These are phyloP conservation scores for Globisporangium nagaii DNA, from an alignment of 352 stramenopile genomes.

Conservation along the genomic window DNA sequence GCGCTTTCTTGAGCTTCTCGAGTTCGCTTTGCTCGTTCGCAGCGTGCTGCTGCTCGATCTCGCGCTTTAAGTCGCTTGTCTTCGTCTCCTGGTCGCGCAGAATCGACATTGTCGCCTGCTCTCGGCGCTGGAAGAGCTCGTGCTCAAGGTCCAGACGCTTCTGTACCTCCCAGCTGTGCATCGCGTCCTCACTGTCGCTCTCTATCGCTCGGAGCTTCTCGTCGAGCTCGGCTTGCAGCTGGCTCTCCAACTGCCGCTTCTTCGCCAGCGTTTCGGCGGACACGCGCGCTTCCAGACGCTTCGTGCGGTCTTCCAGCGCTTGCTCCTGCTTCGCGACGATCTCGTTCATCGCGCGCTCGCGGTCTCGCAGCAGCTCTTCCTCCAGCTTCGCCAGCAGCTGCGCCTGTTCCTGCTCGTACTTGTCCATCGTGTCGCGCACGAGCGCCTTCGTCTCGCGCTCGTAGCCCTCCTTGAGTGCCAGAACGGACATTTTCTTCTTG, in stretches of 20 bases:
- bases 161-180: conserved; percentile 37
- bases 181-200: conserved; percentile 16
- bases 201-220: conserved; percentile 25
- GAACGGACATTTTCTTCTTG: conserved; percentile 47
- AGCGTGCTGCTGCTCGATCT: conserved; percentile 29
- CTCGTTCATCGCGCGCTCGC: conserved; percentile 25
- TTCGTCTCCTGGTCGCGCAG: conserved; percentile 40
- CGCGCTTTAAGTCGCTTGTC: conserved; percentile 32
- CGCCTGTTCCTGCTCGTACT: conserved; percentile 38
- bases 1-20: conserved; percentile 50
- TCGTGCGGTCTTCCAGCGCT: conserved; percentile 30
- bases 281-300: conserved; percentile 31
- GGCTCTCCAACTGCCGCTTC: conserved; percentile 21
- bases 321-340: conserved; percentile 29
- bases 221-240: conserved; percentile 32
- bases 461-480: conserved; percentile 39
- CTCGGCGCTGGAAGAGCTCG: conserved; percentile 33
- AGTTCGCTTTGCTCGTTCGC: conserved; percentile 41
- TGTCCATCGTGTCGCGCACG: conserved; percentile 35
- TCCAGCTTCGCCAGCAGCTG: conserved; percentile 22
- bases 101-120: conserved; percentile 24
- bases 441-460: conserved; percentile 46
- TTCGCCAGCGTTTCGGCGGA: conserved; percentile 29
- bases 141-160: conserved; percentile 39
- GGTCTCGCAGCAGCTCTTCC: conserved; percentile 23